A percentile compares a stretch with the other conserved stretches of the same genome.
phyloP scores from a whole-genome alignment of 2,329 filamentous ascomycete species.

The Botrytis squamosa region DNA sequence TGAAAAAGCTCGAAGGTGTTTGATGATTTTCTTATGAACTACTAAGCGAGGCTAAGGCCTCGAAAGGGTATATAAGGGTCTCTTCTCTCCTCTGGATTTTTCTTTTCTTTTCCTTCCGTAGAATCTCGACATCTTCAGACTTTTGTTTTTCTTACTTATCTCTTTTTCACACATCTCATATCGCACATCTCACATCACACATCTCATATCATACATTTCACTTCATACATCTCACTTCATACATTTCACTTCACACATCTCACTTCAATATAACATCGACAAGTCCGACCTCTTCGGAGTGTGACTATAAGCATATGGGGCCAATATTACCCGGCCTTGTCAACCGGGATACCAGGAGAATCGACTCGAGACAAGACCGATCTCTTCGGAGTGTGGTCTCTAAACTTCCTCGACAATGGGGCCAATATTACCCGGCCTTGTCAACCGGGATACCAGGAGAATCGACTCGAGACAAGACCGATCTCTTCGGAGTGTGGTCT shows the following conservation, averaged over 20 bases:
- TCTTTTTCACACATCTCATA: not conserved
- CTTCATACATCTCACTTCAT: no score
- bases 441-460: not conserved
- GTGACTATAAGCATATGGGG: not conserved
- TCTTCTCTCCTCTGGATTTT: not conserved
- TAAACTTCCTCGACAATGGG: not conserved
- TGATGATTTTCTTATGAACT: not conserved
- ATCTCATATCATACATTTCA: no score
- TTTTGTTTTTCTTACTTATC: not conserved
- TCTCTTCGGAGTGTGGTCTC: not conserved
- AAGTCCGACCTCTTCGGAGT: not conserved
- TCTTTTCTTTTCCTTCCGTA: not conserved
- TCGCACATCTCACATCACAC: no score
- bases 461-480: slow-evolving; percentile 1
- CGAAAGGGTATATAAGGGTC: not conserved
- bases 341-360: not conserved
- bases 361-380: slow-evolving; percentile 1
- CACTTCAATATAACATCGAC: not conserved
- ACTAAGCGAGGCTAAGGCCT: not conserved
- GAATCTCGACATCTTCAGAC: not conserved
- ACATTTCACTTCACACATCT: no score
- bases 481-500: not conserved
- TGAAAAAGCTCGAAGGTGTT: not conserved
- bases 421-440: slow-evolving; percentile 2
- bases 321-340: slow-evolving; percentile 1